A percentile compares a stretch with the other conserved stretches of the same genome.
These are phyloP conservation scores for Davidsoniella australis DNA, from an alignment of 2,329 filamentous ascomycete species.

Conservation along the genomic window DNA sequence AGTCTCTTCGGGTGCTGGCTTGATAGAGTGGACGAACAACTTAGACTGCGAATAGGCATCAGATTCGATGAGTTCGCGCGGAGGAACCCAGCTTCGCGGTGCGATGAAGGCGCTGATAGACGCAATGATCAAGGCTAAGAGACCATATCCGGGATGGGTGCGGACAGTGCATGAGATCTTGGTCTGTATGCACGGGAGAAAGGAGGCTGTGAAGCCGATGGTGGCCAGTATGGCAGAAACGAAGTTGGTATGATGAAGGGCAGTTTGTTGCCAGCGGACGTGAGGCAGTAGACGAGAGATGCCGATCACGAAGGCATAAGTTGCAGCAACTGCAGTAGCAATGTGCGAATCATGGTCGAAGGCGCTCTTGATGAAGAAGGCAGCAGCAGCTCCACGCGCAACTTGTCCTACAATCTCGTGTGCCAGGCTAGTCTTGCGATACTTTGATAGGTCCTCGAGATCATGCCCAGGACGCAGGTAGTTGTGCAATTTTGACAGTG, in stretches of 20 bases:
- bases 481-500: neutral
- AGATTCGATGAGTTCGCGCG: conserved; percentile 15
- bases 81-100: conserved; percentile 33
- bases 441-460: conserved; percentile 8
- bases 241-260: conserved; percentile 32
- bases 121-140: conserved; percentile 20
- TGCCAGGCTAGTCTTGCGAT: conserved; percentile 4
- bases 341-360: conserved; percentile 20
- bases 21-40: conserved; percentile 1
- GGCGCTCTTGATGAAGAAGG: conserved; percentile 23
- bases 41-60: conserved; percentile 1
- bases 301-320: conserved; percentile 28
- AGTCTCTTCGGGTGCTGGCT: conserved; percentile 33
- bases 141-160: conserved; percentile 9
- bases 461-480: neutral
- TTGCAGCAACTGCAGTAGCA: conserved; percentile 21
- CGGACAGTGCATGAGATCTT: conserved; percentile 18
- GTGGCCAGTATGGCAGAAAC: conserved; percentile 23
- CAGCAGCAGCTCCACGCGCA: conserved; percentile 23
- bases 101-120: conserved; percentile 26
- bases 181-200: conserved; percentile 28
- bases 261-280: conserved; percentile 15
- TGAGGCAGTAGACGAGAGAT: conserved; percentile 28
- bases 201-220: conserved; percentile 22
- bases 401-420: conserved; percentile 28